Evolutionary conservation across 306 rosid species (phyloP), one percentile per base, ranked within the genome.

Genomic region (Quercus engelmannii): DNA sequence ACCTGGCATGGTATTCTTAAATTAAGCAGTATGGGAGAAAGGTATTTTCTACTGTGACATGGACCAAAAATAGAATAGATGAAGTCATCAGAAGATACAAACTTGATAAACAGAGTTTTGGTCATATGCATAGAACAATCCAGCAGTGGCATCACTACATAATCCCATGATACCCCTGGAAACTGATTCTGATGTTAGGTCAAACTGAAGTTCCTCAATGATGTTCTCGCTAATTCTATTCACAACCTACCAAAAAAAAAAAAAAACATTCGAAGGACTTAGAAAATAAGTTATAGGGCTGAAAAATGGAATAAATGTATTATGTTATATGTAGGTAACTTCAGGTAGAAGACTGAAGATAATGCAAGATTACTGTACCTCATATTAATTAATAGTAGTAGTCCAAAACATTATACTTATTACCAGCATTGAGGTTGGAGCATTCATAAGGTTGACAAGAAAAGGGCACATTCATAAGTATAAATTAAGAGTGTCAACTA

Each of bases 71-170:
- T 46, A 56, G 74, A 83, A 73, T 75, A 77, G 65, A 20, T 74
- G 41, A 76, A 78, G 25, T 17, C 71, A 67, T 75, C 31, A 63
- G 64, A 86, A 76, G 77, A 83, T 56, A 79, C 77, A 86, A 83
- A 92, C 99, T 98, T 95, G 99, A 88, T 91, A 95, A 76, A 95
- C 84, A 75, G 98, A 95, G 87, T 90, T 91, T 77, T 92, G 96
- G 83, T 95, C 97, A 83, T 88, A 95, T 5, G 99, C 98, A 84
- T 95, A 95, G 88, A 95, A 95, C 73, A 95, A 77, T 67, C 99
- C 99, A 84, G 99, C 98, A 2, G 95, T 92, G 78, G 99, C 97
- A 86, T 92, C 99, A 87, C 99, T 95, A 75, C 98, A 92, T 83
- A 95, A 82, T 62, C 99, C 99, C 83, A 92, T 90, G 81, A 92